Evolutionary conservation across 1,284 basidiomycete species (phyloP), one percentile per base, ranked within the genome.

Genomic region (Cryptococcus wingfieldii): DNA sequence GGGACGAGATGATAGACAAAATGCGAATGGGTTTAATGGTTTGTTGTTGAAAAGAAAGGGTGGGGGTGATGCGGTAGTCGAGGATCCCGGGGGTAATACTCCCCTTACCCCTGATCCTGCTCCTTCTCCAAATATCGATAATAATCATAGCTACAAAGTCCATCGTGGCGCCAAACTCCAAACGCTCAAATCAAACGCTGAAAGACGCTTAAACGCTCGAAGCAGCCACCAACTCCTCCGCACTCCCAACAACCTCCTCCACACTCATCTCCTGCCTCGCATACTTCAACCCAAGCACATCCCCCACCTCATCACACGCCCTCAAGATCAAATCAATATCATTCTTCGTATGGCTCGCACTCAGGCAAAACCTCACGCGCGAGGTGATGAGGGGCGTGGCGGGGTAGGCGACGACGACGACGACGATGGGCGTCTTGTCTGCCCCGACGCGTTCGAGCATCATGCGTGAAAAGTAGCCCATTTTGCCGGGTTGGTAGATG

Each of bases 281-380:
- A 14, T 86, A 85, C 79, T 89, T 94, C 77, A 98, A 78, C 73
- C 91, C 88, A 55, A 98, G 80, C 34, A 90, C 71, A 67, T 88
- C 85, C 28, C 96, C 95, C 59, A 98, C 81, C 78, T 98, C 94
- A 78, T 97, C 91, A 70, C 89, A 93, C 6, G 95, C 94, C 43
- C 83, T 79, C 45, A 99, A 80, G 37, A 98, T 79, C 28, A 81
- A 80, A 78, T 98, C 95, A 53, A 98, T 85, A 70, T 99, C 96
- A 69, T 93, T 87, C 80, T 98, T 98, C 56, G 95, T 98, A 80
- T 98, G 95, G 53, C 91, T 82, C 5, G 95, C 89, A 55, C 89
- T 92, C 23, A 98, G 82, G 74, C 96, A 98, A 82, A 98, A 98
- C 66, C 95, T 82, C 41, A 95, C 92, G 23, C 96, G 84, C 45